Percentiles rank a stretch among this genome's conserved stretches.
These are phyloP conservation scores for Backusella tuberculispora DNA, from an alignment of 192 early-diverging fungal genomes.

Conservation along the genomic window DNA sequence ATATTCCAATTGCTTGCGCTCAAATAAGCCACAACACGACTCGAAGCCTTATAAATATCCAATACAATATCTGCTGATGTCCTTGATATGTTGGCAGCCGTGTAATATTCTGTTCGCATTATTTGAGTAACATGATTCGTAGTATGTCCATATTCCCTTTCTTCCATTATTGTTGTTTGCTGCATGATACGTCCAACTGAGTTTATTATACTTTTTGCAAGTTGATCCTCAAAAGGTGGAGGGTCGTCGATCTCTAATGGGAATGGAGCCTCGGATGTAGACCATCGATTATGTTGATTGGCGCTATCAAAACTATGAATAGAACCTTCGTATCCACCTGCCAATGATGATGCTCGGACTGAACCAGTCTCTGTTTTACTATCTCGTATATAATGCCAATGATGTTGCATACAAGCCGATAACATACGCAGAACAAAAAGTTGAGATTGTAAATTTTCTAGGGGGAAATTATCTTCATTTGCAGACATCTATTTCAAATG, in stretches of 20 bases:
- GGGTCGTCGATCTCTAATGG: conserved; percentile 60
- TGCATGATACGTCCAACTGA: conserved; percentile 69
- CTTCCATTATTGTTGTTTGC: conserved; percentile 52
- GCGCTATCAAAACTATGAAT: conserved; percentile 28
- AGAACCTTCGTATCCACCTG: conserved; percentile 18
- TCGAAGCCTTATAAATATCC: conserved; percentile 85
- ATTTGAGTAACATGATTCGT: conserved; percentile 37
- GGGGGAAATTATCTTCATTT: conserved; percentile 59
- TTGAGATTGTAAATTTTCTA: conserved; percentile 83
- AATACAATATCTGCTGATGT: conserved; percentile 53
- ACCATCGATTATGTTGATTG: conserved; percentile 19
- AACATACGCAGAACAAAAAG: conserved; percentile 82
- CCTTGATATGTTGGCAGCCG: conserved; percentile 19
- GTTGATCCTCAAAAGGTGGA: conserved; percentile 72
- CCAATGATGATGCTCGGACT: conserved; percentile 14
- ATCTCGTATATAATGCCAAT: conserved; percentile 78
- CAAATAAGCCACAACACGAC: conserved; percentile 82
- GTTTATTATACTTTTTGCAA: conserved; percentile 69
- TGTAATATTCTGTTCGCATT: conserved; percentile 40
- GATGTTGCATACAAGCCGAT: conserved; percentile 82
- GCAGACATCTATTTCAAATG: conserved; percentile 37
- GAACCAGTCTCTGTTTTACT: conserved; percentile 37
- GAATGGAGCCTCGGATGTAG: conserved; percentile 26
- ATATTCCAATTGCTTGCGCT: conserved; percentile 90
- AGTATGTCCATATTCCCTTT: conserved; percentile 42